Evolutionary conservation across 2,329 filamentous ascomycete genomes (phyloP), one percentile per base, ranked within the genome.

Genomic region (Aureobasidium sp.): DNA sequence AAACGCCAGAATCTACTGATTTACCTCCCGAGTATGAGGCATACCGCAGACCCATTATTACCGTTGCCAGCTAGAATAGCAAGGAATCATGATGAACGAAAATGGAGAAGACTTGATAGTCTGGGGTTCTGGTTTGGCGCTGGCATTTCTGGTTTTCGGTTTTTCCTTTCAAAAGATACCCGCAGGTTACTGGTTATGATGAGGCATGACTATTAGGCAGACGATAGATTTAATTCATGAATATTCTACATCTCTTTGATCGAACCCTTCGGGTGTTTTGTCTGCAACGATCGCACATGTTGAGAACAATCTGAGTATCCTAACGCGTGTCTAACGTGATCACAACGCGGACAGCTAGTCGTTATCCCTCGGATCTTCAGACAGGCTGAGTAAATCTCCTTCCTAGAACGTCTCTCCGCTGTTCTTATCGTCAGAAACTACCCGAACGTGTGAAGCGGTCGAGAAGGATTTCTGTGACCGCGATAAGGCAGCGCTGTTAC

Each of bases 1-100:
- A 50, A 10, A 60, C 44, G 1, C 57, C 57, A 20, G 46, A 50
- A 1, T n/a, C 23, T 3, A 27, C 41, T 13, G 57, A 60, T 32
- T 2, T 60, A 12, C 57, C 57, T 4, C 57, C 57, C 1, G 46
- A 42, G 26, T 60, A 60, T 8, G 57, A 60, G 17, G 57, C 36
- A 20, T 50, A 32, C 13, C 17, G 36, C 12, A 60, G 44, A 51
- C 46, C 57, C 6, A 60, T 60, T 5, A 29, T 60, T 6, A 46
- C 44, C n/a, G 57, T 42, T 34, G 46, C 46, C 13, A 46, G 46
- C 8, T 59, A 34, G 10, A 23, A 8, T 48, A n/a, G 13, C 8
- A 4, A 29, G 29, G 8, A 13, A 46, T 23, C 2, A 17, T 52
- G 34, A 8, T 37, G 1, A 5, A 37, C 1, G 12, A 10, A 34